phyloP scores from a whole-genome alignment of 2,329 filamentous ascomycete species.

The Simplicillium sp. region DNA sequence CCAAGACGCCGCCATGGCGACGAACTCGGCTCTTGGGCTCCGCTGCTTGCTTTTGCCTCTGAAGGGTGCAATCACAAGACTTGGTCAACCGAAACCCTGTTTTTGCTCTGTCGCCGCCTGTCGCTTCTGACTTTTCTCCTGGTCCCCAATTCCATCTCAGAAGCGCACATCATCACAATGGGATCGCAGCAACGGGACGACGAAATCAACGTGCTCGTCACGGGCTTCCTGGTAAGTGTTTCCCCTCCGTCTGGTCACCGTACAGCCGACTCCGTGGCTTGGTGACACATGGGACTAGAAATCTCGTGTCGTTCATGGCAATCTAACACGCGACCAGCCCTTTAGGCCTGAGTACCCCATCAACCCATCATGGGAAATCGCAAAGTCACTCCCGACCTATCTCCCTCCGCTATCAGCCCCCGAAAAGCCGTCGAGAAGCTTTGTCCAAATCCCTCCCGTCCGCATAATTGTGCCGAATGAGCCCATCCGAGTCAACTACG shows the following conservation, averaged over 20 bases:
- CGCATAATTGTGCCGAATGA: constrained; percentile 55
- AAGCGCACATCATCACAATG: constrained; percentile 15
- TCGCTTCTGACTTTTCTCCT: neutral
- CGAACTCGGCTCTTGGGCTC: no score
- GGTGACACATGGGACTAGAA: no score
- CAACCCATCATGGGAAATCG: constrained; percentile 78
- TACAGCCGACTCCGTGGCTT: neutral
- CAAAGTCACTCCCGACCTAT: constrained; percentile 53
- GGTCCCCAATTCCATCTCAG: neutral
- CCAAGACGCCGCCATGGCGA: no score
- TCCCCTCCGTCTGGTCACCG: constrained; percentile 3
- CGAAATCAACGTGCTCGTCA: constrained; percentile 50
- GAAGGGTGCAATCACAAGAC: no score
- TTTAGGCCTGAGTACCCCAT: constrained; percentile 62
- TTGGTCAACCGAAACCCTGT: no score
- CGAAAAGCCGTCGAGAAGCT: constrained; percentile 18
- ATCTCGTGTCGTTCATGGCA: no score
- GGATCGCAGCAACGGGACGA: constrained; percentile 20
- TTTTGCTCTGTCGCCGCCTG: neutral
- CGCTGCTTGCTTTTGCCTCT: no score
- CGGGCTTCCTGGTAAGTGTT: constrained; percentile 48
- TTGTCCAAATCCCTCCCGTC: constrained; percentile 32
- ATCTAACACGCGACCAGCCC: constrained; percentile 40
- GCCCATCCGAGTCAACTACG: constrained; percentile 64
- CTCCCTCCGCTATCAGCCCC: constrained; percentile 44